phyloP scores from a whole-genome alignment of 805 yeast species.

The Cyberlindnera mrakii region DNA sequence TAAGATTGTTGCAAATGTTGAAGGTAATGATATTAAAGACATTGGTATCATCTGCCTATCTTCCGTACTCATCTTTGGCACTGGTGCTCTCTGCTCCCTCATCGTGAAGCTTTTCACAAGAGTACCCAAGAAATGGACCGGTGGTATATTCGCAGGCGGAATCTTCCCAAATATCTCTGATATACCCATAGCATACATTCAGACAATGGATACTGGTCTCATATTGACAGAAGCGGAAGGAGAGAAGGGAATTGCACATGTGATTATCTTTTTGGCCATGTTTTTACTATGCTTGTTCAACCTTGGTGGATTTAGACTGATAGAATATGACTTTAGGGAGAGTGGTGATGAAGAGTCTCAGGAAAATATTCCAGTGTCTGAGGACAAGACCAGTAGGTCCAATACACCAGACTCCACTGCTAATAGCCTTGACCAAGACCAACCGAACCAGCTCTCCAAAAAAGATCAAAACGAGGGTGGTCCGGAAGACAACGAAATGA shows the following conservation, averaged over 20 bases:
- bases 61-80: conserved; percentile 25
- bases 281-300: conserved; percentile 61
- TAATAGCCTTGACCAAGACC: neutral
- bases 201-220: conserved; percentile 37
- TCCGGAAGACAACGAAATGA: conserved; percentile 2
- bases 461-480: conserved; percentile 1
- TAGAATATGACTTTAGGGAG: conserved; percentile 61
- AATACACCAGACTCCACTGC: neutral
- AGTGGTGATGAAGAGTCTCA: conserved; percentile 6
- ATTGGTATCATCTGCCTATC: conserved; percentile 37
- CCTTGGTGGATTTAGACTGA: conserved; percentile 64
- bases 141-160: conserved; percentile 43
- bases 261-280: conserved; percentile 35
- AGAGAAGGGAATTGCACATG: conserved; percentile 41
- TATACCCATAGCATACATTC: conserved; percentile 48
- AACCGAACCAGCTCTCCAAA: neutral
- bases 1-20: conserved; percentile 45
- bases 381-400: neutral
- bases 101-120: conserved; percentile 32
- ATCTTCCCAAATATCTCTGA: conserved; percentile 49
- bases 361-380: conserved; percentile 4
- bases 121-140: conserved; percentile 42
- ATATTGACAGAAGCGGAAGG: conserved; percentile 35
- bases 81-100: conserved; percentile 36
- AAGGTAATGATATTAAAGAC: conserved; percentile 45